Percentiles rank a stretch among this genome's conserved stretches.
phyloP scores from a whole-genome alignment of 352 stramenopile genomes.

The Pythium pyrilobum region DNA sequence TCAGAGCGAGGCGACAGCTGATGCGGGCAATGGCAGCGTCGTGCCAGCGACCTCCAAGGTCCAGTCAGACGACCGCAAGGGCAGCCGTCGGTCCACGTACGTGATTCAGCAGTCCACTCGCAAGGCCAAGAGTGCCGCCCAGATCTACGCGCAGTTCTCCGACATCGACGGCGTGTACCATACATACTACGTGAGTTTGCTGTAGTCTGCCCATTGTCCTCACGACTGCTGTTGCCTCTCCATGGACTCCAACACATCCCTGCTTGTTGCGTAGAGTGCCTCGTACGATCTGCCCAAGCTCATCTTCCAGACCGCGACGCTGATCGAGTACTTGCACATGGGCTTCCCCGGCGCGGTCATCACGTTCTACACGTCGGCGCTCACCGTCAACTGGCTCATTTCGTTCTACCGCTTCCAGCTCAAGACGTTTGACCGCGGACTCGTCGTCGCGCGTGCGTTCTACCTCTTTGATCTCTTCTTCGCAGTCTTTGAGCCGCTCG shows the following conservation, averaged over 20 bases:
- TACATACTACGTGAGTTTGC: not conserved
- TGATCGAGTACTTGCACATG: constrained; percentile 19
- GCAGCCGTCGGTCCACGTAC: too few species aligned
- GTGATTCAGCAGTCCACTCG: too few species aligned
- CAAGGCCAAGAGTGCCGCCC: too few species aligned
- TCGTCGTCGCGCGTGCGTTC: constrained; percentile 8
- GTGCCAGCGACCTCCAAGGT: too few species aligned
- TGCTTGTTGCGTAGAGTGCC: not conserved
- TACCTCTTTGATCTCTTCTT: constrained; percentile 54
- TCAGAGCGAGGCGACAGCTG: too few species aligned
- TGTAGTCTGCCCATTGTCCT: not conserved
- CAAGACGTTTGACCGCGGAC: constrained; percentile 1
- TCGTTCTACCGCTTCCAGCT: constrained; percentile 33
- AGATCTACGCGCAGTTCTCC: too few species aligned
- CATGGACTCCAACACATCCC: not conserved
- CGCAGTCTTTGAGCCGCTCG: constrained; percentile 42
- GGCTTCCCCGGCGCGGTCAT: constrained; percentile 36
- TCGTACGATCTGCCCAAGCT: constrained; percentile 20
- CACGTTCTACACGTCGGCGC: constrained; percentile 31
- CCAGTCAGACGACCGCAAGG: too few species aligned
- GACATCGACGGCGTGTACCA: too few species aligned
- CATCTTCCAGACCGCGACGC: constrained; percentile 15
- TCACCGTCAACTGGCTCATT: constrained; percentile 39
- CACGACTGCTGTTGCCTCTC: not conserved
- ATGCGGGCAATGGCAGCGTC: too few species aligned